Evolutionary conservation across 164 flowering plant genomes (phyloP).

Genomic region (Piper longum): DNA sequence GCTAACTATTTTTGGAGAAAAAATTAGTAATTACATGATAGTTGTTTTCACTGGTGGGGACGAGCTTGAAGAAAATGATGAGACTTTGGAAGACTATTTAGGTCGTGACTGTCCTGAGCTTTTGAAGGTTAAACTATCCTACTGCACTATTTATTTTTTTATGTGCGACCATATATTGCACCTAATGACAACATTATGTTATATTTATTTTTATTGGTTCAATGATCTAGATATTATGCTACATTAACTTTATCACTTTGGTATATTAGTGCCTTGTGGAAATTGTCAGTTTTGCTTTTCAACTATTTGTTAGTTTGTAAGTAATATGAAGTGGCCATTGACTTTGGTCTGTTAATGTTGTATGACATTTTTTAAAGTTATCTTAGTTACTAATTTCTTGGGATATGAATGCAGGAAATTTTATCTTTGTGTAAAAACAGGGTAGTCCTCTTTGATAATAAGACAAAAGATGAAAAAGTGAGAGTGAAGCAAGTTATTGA

Average conservation of each 20-base stretch:
- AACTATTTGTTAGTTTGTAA: background rate
- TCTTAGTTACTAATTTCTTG: background rate
- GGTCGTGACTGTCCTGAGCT: constrained; percentile 53
- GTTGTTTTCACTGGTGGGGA: constrained; percentile 92
- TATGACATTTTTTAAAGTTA: too few relatives aligned
- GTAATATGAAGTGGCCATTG: background rate
- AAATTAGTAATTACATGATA: constrained; percentile 66
- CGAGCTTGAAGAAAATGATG: constrained; percentile 61
- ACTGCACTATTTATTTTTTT: background rate
- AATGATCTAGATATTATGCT: too few relatives aligned
- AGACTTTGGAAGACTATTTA: constrained; percentile 56
- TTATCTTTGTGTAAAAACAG: constrained; percentile 46
- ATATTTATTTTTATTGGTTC: background rate
- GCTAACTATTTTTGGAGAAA: constrained; percentile 8
- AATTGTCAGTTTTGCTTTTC: background rate
- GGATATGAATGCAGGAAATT: constrained; percentile 31
- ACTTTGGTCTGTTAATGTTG: background rate
- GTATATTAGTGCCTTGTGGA: background rate
- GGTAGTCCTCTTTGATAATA: constrained; percentile 60
- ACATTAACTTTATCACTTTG: too few relatives aligned
- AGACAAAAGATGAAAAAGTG: constrained; percentile 40
- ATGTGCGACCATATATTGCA: background rate
- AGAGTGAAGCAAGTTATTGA: constrained; percentile 36
- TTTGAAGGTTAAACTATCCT: constrained; percentile 32
- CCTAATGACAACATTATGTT: background rate